phyloP scores from a whole-genome alignment of 805 yeast species.

The Starmerella potacharoeniae region DNA sequence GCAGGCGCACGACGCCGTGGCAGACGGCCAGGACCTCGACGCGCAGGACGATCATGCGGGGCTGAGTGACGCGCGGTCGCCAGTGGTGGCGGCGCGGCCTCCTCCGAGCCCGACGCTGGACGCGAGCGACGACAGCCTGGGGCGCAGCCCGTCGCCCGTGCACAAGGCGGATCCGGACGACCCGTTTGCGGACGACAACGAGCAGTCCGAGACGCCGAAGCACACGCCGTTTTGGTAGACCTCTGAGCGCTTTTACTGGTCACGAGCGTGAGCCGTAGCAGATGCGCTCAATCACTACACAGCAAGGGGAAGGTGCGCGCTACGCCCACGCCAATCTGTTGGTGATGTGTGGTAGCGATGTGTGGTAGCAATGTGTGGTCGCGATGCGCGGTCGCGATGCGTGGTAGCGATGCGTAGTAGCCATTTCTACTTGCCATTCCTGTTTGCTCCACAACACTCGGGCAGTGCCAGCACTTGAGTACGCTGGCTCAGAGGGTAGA shows the following conservation, averaged over 20 bases:
- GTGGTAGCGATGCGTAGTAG: no score
- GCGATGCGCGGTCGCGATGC: no score
- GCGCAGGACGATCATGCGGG: constrained; percentile 29
- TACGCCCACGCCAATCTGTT: no score
- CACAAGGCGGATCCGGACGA: constrained; percentile 25
- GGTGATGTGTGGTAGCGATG: no score
- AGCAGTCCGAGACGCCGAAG: constrained; percentile 22
- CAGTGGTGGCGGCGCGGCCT: constrained; percentile 18
- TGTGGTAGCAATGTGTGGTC: no score
- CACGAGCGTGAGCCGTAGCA: background rate
- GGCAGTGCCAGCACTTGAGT: no score
- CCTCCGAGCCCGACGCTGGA: constrained; percentile 19
- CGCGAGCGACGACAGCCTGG: background rate
- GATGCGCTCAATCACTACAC: background rate
- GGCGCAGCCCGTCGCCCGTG: constrained; percentile 7
- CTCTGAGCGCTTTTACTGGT: background rate
- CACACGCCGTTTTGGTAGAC: constrained; percentile 23
- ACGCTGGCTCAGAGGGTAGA: no score
- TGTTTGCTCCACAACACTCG: no score
- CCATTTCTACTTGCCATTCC: no score
- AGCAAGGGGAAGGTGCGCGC: no score
- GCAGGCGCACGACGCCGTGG: constrained; percentile 47
- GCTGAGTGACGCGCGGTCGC: constrained; percentile 27
- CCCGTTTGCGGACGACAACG: constrained; percentile 46
- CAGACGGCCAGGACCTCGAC: constrained; percentile 6